Evolutionary conservation across 768 basidiomycete genomes (phyloP).

Genomic region (Amanita subjunquillea): DNA sequence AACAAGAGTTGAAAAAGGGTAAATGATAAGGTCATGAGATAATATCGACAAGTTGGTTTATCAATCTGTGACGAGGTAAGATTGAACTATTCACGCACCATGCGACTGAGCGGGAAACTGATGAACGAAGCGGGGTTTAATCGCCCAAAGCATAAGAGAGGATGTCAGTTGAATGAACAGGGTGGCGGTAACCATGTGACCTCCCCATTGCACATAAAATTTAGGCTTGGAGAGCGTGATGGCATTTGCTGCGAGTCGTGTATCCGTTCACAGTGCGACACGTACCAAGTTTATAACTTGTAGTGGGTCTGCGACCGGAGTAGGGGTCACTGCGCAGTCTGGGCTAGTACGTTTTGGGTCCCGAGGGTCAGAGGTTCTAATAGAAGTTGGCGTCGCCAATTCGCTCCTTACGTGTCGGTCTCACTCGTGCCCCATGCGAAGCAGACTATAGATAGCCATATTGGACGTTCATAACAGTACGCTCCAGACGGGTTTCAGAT

Average conservation of each 20-base stretch:
- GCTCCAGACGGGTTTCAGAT: background rate
- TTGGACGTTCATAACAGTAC: background rate
- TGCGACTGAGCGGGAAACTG: slow-evolving; percentile 53
- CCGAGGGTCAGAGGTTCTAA: background rate
- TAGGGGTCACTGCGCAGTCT: background rate
- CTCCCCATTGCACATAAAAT: background rate
- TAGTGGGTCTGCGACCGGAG: background rate
- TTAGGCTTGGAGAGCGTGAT: background rate
- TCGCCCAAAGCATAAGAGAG: background rate
- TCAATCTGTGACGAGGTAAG: too few species aligned
- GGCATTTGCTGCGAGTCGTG: background rate
- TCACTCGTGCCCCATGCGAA: background rate
- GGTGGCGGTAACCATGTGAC: background rate
- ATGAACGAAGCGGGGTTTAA: slow-evolving; percentile 43
- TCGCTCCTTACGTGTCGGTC: background rate
- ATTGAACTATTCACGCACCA: slow-evolving; percentile 9
- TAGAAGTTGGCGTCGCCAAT: background rate
- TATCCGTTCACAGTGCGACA: background rate
- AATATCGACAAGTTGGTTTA: too few species aligned
- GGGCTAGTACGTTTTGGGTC: background rate
- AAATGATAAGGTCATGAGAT: too few species aligned
- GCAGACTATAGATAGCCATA: background rate
- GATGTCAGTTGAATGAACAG: background rate
- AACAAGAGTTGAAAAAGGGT: too few species aligned
- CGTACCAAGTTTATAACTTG: background rate